Evolutionary conservation across 306 rosid genomes (phyloP).

Genomic region (Lupinus albus): DNA sequence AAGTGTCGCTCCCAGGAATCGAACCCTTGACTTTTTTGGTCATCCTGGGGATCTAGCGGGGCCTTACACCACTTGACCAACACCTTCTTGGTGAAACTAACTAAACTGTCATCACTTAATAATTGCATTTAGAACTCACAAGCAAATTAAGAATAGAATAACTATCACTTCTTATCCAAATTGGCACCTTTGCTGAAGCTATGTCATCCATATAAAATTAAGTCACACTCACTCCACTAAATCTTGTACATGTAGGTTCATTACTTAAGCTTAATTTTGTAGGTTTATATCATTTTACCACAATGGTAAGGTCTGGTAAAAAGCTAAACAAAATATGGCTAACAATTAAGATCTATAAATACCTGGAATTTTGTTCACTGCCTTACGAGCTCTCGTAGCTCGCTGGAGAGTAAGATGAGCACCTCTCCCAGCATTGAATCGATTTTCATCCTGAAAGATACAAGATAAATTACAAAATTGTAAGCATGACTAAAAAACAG

Average conservation of each 20-base stretch:
- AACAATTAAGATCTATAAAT: slow-evolving; percentile 32
- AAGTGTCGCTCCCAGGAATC: no score
- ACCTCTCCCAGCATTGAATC: slow-evolving; percentile 97
- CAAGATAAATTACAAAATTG: slow-evolving; percentile 18
- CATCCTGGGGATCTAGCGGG: no score
- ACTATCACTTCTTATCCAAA: slow-evolving; percentile 27
- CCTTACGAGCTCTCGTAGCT: slow-evolving; percentile 90
- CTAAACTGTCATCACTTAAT: not conserved
- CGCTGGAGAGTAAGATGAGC: slow-evolving; percentile 96
- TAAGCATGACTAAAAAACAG: not conserved
- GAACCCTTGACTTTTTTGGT: no score
- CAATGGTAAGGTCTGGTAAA: slow-evolving; percentile 2
- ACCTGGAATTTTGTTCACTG: slow-evolving; percentile 94
- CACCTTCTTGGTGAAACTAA: no score
- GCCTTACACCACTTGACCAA: no score
- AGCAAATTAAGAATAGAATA: not conserved
- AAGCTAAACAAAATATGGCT: slow-evolving; percentile 22
- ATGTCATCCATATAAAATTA: not conserved
- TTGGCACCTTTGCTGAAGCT: slow-evolving; percentile 7
- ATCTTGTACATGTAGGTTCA: not conserved
- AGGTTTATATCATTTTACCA: slow-evolving; percentile 21
- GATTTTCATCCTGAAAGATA: slow-evolving; percentile 80
- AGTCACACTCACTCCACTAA: slow-evolving; percentile 8
- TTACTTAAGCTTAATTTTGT: slow-evolving; percentile 23
- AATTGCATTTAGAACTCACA: slow-evolving; percentile 9